phyloP scores from a whole-genome alignment of 1,139 yeast species.

The Magnusiomyces sp. region DNA sequence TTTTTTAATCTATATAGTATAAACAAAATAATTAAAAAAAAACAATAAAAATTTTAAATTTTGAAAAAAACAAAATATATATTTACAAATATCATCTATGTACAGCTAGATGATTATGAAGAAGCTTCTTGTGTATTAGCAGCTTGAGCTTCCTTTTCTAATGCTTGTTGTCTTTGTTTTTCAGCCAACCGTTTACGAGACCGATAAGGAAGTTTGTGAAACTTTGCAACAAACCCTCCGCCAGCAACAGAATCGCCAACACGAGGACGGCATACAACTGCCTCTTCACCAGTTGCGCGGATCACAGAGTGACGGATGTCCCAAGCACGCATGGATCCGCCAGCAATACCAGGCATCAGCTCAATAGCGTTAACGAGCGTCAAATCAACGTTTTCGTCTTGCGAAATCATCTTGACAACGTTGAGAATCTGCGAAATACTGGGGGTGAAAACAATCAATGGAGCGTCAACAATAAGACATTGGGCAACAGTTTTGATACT shows the following conservation, averaged over 20 bases:
- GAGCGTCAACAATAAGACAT: slow-evolving; percentile 34
- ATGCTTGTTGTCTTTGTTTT: not conserved
- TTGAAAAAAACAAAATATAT: too few relatives aligned
- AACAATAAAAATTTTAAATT: too few relatives aligned
- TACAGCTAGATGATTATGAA: too few relatives aligned
- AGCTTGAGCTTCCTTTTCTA: slow-evolving; percentile 4
- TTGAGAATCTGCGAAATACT: slow-evolving; percentile 37
- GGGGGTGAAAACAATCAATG: slow-evolving; percentile 39
- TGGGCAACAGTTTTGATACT: slow-evolving; percentile 30
- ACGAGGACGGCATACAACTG: slow-evolving; percentile 40
- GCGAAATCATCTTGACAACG: slow-evolving; percentile 29
- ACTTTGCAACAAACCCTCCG: slow-evolving; percentile 37
- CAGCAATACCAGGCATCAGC: slow-evolving; percentile 39
- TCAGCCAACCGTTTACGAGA: slow-evolving; percentile 1
- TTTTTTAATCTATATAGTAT: too few relatives aligned
- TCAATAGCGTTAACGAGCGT: slow-evolving; percentile 36
- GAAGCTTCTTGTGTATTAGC: not conserved
- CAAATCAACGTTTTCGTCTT: slow-evolving; percentile 27
- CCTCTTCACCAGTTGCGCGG: slow-evolving; percentile 35
- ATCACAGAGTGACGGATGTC: slow-evolving; percentile 31
- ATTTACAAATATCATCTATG: too few relatives aligned
- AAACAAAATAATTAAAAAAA: too few relatives aligned
- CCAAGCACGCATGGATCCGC: slow-evolving; percentile 34
- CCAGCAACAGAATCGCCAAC: slow-evolving; percentile 42
- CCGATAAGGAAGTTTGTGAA: slow-evolving; percentile 21